phyloP scores from a whole-genome alignment of 805 yeast genomes.

The Citeromyces nyonsensis region DNA sequence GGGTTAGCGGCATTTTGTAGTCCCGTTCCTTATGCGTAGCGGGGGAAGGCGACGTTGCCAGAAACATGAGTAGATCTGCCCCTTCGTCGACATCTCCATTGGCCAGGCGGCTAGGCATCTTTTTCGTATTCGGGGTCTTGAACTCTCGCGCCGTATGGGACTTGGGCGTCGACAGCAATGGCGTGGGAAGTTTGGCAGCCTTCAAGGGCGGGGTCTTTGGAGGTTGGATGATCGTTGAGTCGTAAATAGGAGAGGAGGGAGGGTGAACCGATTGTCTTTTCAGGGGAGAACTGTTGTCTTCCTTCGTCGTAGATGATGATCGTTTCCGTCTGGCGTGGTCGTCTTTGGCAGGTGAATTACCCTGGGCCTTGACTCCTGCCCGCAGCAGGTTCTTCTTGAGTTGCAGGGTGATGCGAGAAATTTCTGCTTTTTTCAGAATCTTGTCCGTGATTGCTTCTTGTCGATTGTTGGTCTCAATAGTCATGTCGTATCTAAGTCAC shows the following conservation, averaged over 20 bases:
- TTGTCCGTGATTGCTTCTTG: slow-evolving; percentile 27
- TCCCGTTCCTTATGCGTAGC: slow-evolving; percentile 1
- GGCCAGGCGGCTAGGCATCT: neutral
- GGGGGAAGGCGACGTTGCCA: slow-evolving; percentile 26
- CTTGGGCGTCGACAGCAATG: slow-evolving; percentile 16
- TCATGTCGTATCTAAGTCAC: too few species aligned
- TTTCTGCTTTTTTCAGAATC: slow-evolving; percentile 26
- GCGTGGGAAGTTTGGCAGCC: slow-evolving; percentile 1
- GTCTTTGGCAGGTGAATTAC: neutral
- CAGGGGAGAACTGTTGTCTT: slow-evolving; percentile 6
- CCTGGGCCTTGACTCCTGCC: slow-evolving; percentile 18
- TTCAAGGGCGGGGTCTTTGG: neutral
- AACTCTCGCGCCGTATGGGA: slow-evolving; percentile 8
- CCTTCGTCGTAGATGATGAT: slow-evolving; percentile 2
- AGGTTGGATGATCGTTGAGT: neutral
- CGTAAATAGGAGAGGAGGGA: slow-evolving; percentile 6
- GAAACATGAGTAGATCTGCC: slow-evolving; percentile 65
- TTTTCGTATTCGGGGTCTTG: slow-evolving; percentile 11
- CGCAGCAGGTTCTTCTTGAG: slow-evolving; percentile 22
- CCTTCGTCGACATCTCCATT: slow-evolving; percentile 36
- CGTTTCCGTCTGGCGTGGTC: slow-evolving; percentile 2
- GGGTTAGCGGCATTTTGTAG: slow-evolving; percentile 1
- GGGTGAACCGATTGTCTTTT: slow-evolving; percentile 5
- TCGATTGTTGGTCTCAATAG: slow-evolving; percentile 3
- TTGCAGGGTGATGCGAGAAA: slow-evolving; percentile 27